Base-by-base conservation (phyloP, 192 early-diverging fungal genomes). In the Umbelopsis vinacea region DNA sequence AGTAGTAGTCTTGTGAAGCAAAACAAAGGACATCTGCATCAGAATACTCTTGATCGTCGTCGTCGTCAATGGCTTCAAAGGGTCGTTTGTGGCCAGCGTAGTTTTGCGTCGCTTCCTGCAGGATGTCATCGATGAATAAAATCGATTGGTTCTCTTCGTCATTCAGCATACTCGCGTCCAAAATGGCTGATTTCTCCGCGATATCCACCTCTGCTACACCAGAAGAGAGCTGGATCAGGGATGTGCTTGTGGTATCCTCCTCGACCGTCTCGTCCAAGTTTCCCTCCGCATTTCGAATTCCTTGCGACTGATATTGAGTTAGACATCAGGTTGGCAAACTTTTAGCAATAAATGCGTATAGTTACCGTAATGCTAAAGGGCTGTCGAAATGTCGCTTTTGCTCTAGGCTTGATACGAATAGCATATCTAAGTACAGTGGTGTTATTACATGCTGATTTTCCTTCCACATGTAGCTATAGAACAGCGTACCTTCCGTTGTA, bases 1-100 rank as follows among this genome's bases (percentile, higher is more conserved):
- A 63, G 17, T 10, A 63, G 15, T 63, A 63, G 17, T 63, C 57
- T 63, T 63, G 57, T 35, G 57, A 63, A 8, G 57, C 57, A 63
- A 63, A 63, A 29, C 57, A 63, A 19, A 63, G 57, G 14, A 63
- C 57, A 14, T 63, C 57, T 2, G 57, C 57, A 26, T 63, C 57
- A 2, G 57, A 37, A 12, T 37, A 63, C 14, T 63, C 57, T 63
- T 37, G 57, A 11, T 63, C 57, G 15, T 29, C 57, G 10, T 29
- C 57, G 10, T 38, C 15, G 19, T 63, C 57, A 4, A 63, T 63
- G n/a, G 26, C 57, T 19, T 63, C 57, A 33, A 37, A 63, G 1
- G 23, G 57, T 29, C 57, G 26, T 17, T 63, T 63, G 19, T 33
- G 33, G 15, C 57, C 57, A 4, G 57, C 57, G 26, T 63, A 63